Base-by-base conservation (phyloP, 1,284 basidiomycete species). In the Irpex sp. region DNA sequence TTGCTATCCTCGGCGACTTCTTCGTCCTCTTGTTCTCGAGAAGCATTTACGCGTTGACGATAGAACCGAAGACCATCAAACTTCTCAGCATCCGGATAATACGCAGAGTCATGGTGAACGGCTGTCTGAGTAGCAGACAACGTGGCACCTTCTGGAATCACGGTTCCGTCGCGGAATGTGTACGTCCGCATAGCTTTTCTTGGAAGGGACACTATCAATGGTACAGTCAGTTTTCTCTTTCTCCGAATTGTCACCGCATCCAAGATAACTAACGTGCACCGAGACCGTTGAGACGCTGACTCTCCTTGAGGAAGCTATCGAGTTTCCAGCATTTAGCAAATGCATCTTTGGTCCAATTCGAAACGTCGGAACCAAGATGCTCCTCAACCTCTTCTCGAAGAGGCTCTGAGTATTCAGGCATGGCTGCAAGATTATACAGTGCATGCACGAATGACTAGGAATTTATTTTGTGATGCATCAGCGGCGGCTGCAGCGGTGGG, bases 241-340 rank as follows among this genome's bases (percentile, higher is more conserved):
- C 43, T n/a, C 2, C 2, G 43, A 6, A 46, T 26, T 26, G 26
- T 26, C 26, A 26, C 26, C 43, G 43, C 9, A n/a, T 46, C n/a
- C 43, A 46, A 46, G 26, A 13, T 46, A n/a, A 49, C 58, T 19
- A 19, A 59, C 58, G 13, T 49, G 58, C 46, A n/a, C 39, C 43
- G 7, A 59, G 31, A 31, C 43, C 19, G n/a, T 26, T 59, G 6
- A 35, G n/a, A 5, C 58, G n/a, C 26, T 59, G 58, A 17, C 17
- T 26, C 46, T 59, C 58, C 21, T 59, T 59, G 17, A 59, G 43
- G 21, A 59, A 47, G 33, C 58, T 59, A 33, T 59, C 58, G 6
- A 59, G 46, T 31, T 59, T 59, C 43, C 46, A 59, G 31, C 58
- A 59, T 31, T 49, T 19, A 5, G 37, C 21, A 19, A 59, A 49